These are phyloP conservation scores for Lachancea sp. DNA, from an alignment of 805 yeast species.

Conservation along the genomic window DNA sequence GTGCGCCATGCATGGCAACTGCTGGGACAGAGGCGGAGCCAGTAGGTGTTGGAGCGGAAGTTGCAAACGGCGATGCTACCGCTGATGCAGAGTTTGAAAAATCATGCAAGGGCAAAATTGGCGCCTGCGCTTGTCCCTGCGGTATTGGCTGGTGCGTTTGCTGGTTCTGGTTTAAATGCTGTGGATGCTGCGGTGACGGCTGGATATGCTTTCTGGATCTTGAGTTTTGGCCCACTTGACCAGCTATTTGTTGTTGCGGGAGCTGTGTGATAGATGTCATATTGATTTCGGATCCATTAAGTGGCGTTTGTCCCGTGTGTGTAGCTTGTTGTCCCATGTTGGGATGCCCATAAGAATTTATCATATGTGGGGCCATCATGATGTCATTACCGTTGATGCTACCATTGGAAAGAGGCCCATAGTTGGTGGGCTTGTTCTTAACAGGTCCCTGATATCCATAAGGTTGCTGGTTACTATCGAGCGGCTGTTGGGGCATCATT, in stretches of 20 bases:
- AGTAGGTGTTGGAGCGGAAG: constrained; percentile 6
- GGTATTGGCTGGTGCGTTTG: background rate
- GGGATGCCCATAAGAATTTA: background rate
- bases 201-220: background rate
- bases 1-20: background rate
- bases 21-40: constrained; percentile 4
- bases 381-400: constrained; percentile 2
- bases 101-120: constrained; percentile 1
- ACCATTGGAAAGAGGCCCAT: constrained; percentile 4
- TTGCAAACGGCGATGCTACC: constrained; percentile 7
- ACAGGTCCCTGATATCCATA: constrained; percentile 3
- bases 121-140: constrained; percentile 5
- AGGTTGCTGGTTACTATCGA: constrained; percentile 4
- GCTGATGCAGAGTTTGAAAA: constrained; percentile 6
- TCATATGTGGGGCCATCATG: constrained; percentile 9
- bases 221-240: background rate
- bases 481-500: constrained; percentile 6
- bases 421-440: constrained; percentile 5
- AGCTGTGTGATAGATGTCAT: constrained; percentile 1
- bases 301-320: too few species aligned
- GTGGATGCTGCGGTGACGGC: background rate
- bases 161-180: background rate
- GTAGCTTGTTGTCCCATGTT: background rate
- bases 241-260: background rate
- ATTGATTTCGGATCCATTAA: background rate